Conservation (phyloP, 2,329 filamentous ascomycete genomes). For the Ophioceras dolichostomum region DNA sequence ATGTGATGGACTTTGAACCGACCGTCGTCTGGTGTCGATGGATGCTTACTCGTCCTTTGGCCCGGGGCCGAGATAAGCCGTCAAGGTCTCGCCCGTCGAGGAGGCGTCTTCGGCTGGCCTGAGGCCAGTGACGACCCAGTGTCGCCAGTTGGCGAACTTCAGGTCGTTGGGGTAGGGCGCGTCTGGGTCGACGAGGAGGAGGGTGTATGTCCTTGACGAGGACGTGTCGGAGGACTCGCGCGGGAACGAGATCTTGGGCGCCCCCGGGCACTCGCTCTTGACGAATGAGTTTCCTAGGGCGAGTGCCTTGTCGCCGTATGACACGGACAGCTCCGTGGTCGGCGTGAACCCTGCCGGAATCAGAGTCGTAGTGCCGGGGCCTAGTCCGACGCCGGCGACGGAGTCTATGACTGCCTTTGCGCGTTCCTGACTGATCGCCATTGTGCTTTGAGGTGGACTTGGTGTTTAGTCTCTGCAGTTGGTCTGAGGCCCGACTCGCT, state of each 20-base stretch:
- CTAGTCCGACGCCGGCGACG: background rate
- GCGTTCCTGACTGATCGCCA: background rate
- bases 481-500: no score
- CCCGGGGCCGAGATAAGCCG: constrained; percentile 29
- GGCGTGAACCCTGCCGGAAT: constrained; percentile 1
- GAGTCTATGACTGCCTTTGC: background rate
- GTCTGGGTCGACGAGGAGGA: constrained; percentile 40
- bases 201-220: constrained; percentile 21
- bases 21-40: background rate
- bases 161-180: constrained; percentile 42
- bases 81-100: constrained; percentile 13
- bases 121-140: constrained; percentile 35
- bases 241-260: background rate
- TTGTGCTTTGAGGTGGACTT: no score
- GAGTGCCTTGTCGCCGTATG: background rate
- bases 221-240: background rate
- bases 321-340: background rate
- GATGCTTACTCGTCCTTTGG: constrained; percentile 31
- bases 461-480: no score
- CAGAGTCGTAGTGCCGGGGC: background rate
- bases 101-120: constrained; percentile 16
- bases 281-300: constrained; percentile 1
- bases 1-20: background rate
- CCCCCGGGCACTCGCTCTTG: constrained; percentile 3
- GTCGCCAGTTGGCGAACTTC: constrained; percentile 42